phyloP scores from a whole-genome alignment of 305 asterid species.

The Fraxinus baroniana region DNA sequence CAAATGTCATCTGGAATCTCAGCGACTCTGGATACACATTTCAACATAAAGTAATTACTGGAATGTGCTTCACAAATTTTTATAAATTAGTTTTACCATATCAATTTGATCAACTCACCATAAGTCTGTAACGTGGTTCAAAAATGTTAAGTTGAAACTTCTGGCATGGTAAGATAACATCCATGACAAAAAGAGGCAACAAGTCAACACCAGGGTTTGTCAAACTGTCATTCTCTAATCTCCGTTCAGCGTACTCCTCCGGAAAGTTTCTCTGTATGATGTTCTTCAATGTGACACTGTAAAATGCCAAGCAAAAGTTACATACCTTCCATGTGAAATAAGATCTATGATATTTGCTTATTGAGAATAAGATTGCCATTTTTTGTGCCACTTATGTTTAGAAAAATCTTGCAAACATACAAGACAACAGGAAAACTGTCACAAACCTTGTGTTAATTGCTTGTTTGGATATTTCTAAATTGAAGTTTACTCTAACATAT shows the following conservation, averaged over 20 bases:
- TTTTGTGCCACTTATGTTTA: neutral
- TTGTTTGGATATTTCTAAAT: neutral
- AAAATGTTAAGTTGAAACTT: constrained; percentile 89
- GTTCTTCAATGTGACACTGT: constrained; percentile 92
- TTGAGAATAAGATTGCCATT: constrained; percentile 15
- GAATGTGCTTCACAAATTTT: neutral
- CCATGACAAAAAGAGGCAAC: constrained; percentile 97
- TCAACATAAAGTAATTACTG: neutral
- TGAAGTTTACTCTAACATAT: neutral
- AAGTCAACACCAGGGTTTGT: constrained; percentile 74
- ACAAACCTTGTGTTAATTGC: constrained; percentile 8
- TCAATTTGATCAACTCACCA: constrained; percentile 57
- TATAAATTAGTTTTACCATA: neutral
- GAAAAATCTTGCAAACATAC: constrained; percentile 13
- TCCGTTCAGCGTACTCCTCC: constrained; percentile 87
- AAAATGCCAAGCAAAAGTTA: constrained; percentile 30
- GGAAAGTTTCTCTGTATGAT: constrained; percentile 88
- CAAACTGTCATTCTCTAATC: constrained; percentile 67
- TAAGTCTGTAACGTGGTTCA: constrained; percentile 97
- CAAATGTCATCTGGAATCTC: neutral
- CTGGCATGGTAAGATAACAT: constrained; percentile 92
- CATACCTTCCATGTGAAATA: constrained; percentile 19
- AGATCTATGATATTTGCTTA: constrained; percentile 11
- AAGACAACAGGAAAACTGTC: constrained; percentile 14
- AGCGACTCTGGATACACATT: neutral